A percentile compares a stretch with the other conserved stretches of the same genome.
phyloP scores from a whole-genome alignment of 352 stramenopile genomes.

The Phytophthora capsici region DNA sequence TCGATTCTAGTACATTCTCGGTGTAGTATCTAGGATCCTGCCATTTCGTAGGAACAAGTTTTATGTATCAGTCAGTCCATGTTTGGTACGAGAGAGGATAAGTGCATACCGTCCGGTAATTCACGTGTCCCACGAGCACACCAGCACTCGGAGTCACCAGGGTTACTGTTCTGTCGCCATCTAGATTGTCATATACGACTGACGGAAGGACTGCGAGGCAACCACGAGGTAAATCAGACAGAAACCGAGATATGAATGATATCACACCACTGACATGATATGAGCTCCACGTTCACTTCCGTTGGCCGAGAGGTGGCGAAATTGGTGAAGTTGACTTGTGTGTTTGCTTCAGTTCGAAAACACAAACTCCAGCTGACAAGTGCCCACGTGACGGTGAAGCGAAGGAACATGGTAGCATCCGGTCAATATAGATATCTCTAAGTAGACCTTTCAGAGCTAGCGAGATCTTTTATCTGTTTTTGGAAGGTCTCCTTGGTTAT shows the following conservation, averaged over 20 bases:
- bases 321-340: slow-evolving; percentile 15
- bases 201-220: slow-evolving; percentile 46
- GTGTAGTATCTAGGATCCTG: slow-evolving; percentile 67
- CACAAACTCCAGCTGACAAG: slow-evolving; percentile 17
- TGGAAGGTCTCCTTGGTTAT: no score
- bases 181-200: slow-evolving; percentile 62
- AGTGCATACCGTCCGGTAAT: slow-evolving; percentile 52
- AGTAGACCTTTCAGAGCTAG: no score
- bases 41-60: neutral
- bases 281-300: slow-evolving; percentile 30
- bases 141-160: slow-evolving; percentile 50
- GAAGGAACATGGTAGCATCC: slow-evolving; percentile 9
- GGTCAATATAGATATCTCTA: no score
- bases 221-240: neutral
- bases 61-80: neutral
- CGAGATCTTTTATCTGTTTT: no score
- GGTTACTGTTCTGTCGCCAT: slow-evolving; percentile 44
- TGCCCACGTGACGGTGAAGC: slow-evolving; percentile 6
- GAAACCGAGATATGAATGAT: neutral
- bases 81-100: neutral
- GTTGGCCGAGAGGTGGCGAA: slow-evolving; percentile 23
- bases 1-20: slow-evolving; percentile 56
- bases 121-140: slow-evolving; percentile 52
- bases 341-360: neutral
- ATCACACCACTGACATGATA: slow-evolving; percentile 18